Evolutionary conservation across 495 filamentous ascomycete genomes (phyloP), one percentile per base, ranked within the genome.

Genomic region (Aspergillus cavernicola): DNA sequence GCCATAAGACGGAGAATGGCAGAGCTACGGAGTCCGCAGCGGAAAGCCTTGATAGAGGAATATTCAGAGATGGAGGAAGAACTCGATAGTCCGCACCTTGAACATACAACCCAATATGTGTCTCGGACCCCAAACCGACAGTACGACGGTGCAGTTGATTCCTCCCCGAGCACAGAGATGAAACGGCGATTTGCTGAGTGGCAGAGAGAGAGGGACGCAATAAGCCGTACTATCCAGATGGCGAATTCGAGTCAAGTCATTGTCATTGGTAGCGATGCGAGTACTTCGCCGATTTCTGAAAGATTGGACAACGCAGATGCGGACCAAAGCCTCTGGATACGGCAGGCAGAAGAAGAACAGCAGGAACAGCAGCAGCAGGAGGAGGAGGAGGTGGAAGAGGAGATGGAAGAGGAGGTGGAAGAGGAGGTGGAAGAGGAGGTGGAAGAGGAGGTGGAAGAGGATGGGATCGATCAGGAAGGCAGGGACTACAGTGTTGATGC

Each of bases 201-300:
- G 74, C 78, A 81, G 45, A 63, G 58, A 7, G 75, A 80, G 38
- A 67, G 79, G 32, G 73, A 82, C 49, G 68, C 66, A 9, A 70
- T 82, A 28, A 80, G 74, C 57, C 71, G 64, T 8, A 66, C 79
- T 32, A 79, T 81, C 44, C 59, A 75, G 36, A 66, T 73, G 56
- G 71, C 78, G 15, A 73, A 74, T 44, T 59, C 66, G 6, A 75
- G 69, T 43, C 66, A 76, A 52, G 66, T 81, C 24, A 77, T 82
- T 47, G 68, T 75, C 23, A 73, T 82, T 52, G 66, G 80, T 28
- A 78, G 78, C 38, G 77, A 80, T 58, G 64, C 65, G 6, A 59
- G 57, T 33, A 60, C 26, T 8, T 26, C 23, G 10, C 24, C 41
- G 32, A 52, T 39, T 31, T 43, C 56, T 8, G 40, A 33, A 0